Evolutionary conservation across 768 basidiomycete species (phyloP), one percentile per base, ranked within the genome.

Genomic region (Lepiota brunneoincarnata): DNA sequence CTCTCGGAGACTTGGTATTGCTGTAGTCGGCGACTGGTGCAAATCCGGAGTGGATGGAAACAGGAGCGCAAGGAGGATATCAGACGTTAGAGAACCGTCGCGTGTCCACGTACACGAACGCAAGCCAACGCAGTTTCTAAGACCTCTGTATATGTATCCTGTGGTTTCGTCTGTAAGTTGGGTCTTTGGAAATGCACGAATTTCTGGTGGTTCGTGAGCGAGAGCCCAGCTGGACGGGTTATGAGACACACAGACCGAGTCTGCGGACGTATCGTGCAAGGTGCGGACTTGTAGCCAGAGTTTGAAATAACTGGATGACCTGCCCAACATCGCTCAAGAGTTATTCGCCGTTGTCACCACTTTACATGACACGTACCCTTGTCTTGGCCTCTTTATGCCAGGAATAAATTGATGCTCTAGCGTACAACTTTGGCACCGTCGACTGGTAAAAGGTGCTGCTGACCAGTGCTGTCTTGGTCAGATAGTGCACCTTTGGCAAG

Each of bases 81-180:
- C 69, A 4, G 84, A 79, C 37, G 73, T 81, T 18, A 92, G 68
- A 3, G 91, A 84, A 3, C 89, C 87, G 58, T 91, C 86, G 39
- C 90, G 80, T 9, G 91, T 92, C 89, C 89, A 93, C 4, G 82
- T 81, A 61, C 87, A 91, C 5, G 81, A 73, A 40, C 60, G 71
- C 10, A 92, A 75, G 55, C 82, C 82, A 37, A 67, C 61, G 60
- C 88, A 89, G 61, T 90, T 87, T 44, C 66, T 63, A 12, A 91
- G 66, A 0, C 81, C 89, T 44, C 56, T 62, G 5, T 77, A 48
- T 43, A 86, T 81, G 7, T 69, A 58, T 5, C 68, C 64, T 6
- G 74, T 61, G 18, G 80, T 58, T 1, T 68, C 64, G 2, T 73
- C 67, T 6, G 62, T 57, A 1, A 65, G 61, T 2, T 77, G 55